phyloP scores from a whole-genome alignment of 257 asterid species.

The Fraxinus excelsior region DNA sequence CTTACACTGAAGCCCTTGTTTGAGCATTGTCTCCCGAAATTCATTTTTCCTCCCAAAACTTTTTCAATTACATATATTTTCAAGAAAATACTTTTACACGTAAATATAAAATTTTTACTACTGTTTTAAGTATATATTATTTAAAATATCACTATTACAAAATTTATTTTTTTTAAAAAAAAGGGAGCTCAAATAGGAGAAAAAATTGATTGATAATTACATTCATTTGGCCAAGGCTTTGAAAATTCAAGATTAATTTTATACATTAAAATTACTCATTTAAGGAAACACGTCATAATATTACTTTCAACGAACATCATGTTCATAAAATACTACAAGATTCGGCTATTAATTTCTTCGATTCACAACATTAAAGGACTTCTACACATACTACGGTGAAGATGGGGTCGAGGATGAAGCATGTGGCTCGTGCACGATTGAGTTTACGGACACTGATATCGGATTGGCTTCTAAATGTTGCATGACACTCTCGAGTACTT shows the following conservation, averaged over 20 bases:
- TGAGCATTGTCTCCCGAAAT: too few species aligned
- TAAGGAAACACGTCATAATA: background rate
- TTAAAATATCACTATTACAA: too few species aligned
- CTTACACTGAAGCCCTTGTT: too few species aligned
- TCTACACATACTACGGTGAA: background rate
- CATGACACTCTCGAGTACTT: constrained; percentile 72
- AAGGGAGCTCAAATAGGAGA: too few species aligned
- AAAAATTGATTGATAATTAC: too few species aligned
- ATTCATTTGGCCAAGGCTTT: too few species aligned
- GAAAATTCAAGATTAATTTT: background rate
- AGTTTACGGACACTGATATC: constrained; percentile 67
- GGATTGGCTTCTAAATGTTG: constrained; percentile 77
- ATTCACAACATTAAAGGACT: background rate
- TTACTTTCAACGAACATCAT: background rate
- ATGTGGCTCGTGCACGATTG: constrained; percentile 79
- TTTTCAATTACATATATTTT: too few species aligned
- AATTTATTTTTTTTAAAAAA: too few species aligned
- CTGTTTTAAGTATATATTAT: too few species aligned
- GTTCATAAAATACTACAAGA: background rate
- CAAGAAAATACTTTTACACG: too few species aligned
- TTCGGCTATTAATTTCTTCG: background rate
- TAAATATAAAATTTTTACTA: too few species aligned
- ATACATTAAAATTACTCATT: background rate
- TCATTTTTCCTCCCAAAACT: too few species aligned
- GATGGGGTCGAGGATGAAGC: constrained; percentile 64